A percentile compares a stretch with the other conserved stretches of the same genome.
phyloP scores from a whole-genome alignment of 306 rosid genomes.

The Heteromeles arbutifolia region DNA sequence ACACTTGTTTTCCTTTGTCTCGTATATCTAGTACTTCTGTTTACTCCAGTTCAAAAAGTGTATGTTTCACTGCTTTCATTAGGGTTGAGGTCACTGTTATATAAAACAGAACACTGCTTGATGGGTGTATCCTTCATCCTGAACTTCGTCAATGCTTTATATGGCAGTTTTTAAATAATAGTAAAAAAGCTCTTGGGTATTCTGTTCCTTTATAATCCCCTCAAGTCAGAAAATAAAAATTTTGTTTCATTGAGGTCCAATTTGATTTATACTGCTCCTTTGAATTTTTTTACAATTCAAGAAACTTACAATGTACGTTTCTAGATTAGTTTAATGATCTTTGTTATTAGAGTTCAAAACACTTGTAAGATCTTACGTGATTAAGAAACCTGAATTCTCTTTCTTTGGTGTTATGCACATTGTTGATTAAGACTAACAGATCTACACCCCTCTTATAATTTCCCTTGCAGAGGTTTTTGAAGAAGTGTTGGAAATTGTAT shows the following conservation, averaged over 20 bases:
- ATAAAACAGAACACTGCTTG: neutral
- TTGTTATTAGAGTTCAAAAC: neutral
- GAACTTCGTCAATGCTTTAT: neutral
- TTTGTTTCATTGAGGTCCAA: neutral
- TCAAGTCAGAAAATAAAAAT: neutral
- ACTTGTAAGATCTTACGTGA: neutral
- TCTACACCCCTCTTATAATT: slow-evolving; percentile 1
- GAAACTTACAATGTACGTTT: neutral
- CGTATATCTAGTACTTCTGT: neutral
- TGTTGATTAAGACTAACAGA: neutral
- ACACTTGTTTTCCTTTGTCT: neutral
- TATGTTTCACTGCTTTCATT: neutral
- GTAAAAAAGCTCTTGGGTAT: neutral
- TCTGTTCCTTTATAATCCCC: neutral
- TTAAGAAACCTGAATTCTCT: neutral
- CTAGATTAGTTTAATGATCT: neutral
- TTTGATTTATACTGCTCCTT: neutral
- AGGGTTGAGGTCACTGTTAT: neutral
- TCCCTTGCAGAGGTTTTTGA: slow-evolving; percentile 85
- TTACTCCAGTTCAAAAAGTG: neutral
- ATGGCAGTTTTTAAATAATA: neutral
- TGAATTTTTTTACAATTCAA: neutral
- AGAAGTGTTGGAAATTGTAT: slow-evolving; percentile 93
- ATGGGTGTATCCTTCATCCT: neutral
- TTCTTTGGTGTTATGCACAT: neutral